Evolutionary conservation across 2,329 filamentous ascomycete species (phyloP).

Genomic region (Eutypella sp.): DNA sequence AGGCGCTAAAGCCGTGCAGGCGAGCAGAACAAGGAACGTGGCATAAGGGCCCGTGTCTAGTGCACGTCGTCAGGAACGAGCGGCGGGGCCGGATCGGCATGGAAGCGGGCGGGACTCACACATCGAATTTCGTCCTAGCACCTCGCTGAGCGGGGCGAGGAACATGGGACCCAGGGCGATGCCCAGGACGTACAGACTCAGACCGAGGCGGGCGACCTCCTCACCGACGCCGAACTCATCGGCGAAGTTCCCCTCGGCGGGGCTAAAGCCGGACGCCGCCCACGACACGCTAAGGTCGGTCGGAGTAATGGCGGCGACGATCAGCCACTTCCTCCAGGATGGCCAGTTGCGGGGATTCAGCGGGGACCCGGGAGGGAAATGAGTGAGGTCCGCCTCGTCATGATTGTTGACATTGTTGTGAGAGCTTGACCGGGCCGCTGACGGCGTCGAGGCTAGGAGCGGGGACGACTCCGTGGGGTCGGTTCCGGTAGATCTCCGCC

Average conservation of each 20-base stretch:
- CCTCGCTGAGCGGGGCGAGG: conserved; percentile 31
- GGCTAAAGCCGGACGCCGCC: conserved; percentile 43
- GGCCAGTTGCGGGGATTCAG: conserved; percentile 28
- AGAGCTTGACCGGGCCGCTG: neutral
- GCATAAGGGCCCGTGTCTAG: conserved; percentile 35
- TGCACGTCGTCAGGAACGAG: neutral
- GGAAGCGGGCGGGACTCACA: conserved; percentile 15
- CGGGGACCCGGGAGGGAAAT: neutral
- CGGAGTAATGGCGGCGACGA: conserved; percentile 24
- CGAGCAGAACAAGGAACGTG: conserved; percentile 36
- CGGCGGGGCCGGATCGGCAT: neutral
- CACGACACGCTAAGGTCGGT: conserved; percentile 33
- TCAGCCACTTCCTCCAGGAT: conserved; percentile 28
- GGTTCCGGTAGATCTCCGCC: too few relatives aligned
- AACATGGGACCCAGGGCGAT: conserved; percentile 34
- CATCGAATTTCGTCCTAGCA: conserved; percentile 37
- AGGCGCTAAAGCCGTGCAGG: conserved; percentile 37
- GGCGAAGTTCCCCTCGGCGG: conserved; percentile 35
- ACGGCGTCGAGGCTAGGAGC: neutral
- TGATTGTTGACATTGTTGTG: too few relatives aligned
- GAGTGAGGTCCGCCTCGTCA: neutral
- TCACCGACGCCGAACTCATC: conserved; percentile 34
- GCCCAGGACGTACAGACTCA: conserved; percentile 42
- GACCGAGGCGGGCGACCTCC: conserved; percentile 37
- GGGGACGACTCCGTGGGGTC: neutral